Conservation (phyloP, 176 grass and related monocot species). For the Saccharum spontaneum region DNA sequence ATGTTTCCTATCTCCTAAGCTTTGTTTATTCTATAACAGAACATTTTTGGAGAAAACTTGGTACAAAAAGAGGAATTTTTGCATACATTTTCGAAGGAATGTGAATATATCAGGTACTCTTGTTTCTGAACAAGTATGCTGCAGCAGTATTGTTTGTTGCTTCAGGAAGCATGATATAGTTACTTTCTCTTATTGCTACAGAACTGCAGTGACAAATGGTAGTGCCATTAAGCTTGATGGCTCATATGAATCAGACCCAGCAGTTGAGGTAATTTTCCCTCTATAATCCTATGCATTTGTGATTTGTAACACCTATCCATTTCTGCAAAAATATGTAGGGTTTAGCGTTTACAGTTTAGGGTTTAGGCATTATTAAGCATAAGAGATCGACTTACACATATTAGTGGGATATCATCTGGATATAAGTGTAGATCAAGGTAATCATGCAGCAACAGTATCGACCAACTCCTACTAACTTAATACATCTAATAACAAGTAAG, state of each 20-base stretch:
- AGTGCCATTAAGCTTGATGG: slow-evolving; percentile 24
- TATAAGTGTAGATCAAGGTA: too few relatives aligned
- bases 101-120: slow-evolving; percentile 67
- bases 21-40: slow-evolving; percentile 52
- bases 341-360: too few relatives aligned
- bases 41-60: slow-evolving; percentile 81
- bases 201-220: slow-evolving; percentile 29
- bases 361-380: too few relatives aligned
- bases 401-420: too few relatives aligned
- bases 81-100: slow-evolving; percentile 71
- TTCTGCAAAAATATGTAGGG: too few relatives aligned
- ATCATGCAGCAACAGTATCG: too few relatives aligned
- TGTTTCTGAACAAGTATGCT: neutral
- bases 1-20: slow-evolving; percentile 27
- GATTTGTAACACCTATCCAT: too few relatives aligned
- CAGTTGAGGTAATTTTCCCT: slow-evolving; percentile 42
- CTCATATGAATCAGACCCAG: slow-evolving; percentile 31
- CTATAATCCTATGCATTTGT: too few relatives aligned
- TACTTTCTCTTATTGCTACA: slow-evolving; percentile 27
- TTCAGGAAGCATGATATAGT: neutral
- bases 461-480: too few relatives aligned
- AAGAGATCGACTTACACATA: too few relatives aligned
- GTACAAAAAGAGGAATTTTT: slow-evolving; percentile 83
- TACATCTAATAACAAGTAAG: too few relatives aligned
- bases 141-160: slow-evolving; percentile 4